Evolutionary conservation across 2,329 filamentous ascomycete species (phyloP), one percentile per base, ranked within the genome.

Genomic region (Fusarium austroafricanum): DNA sequence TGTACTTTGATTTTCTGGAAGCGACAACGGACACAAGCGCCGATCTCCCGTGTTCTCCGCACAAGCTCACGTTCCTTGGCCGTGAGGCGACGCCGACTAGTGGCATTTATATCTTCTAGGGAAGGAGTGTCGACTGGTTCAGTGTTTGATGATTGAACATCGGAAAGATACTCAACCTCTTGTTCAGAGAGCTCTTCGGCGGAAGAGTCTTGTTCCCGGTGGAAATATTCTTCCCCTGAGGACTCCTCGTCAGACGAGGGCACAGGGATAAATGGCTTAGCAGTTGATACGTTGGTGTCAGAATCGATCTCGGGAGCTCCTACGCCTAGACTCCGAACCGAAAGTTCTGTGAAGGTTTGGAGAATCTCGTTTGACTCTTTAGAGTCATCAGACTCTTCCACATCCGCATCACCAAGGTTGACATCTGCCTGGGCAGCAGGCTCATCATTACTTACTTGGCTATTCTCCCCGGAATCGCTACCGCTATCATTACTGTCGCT

Each of bases 1-100:
- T 42, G 20, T 59, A 73, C 71, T 54, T 69, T 70, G 43, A 58
- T 60, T 62, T 71, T 72, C 31, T 71, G 70, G 31, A 70, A 52
- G n/a, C 62, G 57, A 23, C 70, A 72, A 44, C 70, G 70, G 40
- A 72, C 46, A 38, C 70, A 72, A 10, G 65, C 67, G 18, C 35
- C 37, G 14, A 54, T 35, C 20, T 55, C 45, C 26, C 58, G 58
- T 8, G 64, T 63, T 28, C 11, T 33, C 3, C 29, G 51, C 8
- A 60, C 31, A 23, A 37, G 12, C 21, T 58, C 45, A 12, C 54
- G 44, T 29, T 60, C 45, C 6, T 33, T 11, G 26, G 29, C 12
- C 12, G 42, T 49, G 17, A 70, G 37, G 10, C 40, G 21, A 26
- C 42, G 53, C 26, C 45, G 51, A 28, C 56, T 47, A 12, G 14